A percentile compares a stretch with the other conserved stretches of the same genome.
Conservation (phyloP, 2,329 filamentous ascomycete genomes). For the Colletotrichum falcatum region DNA sequence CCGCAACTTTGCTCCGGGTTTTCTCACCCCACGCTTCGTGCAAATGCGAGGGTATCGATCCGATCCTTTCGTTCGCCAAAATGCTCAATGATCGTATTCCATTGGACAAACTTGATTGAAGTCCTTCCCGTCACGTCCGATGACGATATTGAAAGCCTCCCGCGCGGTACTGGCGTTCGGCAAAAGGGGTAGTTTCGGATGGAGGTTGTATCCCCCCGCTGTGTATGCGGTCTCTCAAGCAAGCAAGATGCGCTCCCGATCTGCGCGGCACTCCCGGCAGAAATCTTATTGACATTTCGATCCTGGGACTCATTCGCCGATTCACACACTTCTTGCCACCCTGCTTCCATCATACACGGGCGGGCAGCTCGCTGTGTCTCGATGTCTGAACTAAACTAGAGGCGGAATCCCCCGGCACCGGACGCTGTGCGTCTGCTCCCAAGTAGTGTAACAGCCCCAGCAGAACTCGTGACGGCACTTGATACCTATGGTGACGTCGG, state of each 20-base stretch:
- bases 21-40: neutral
- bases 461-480: conserved; percentile 52
- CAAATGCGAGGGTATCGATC: neutral
- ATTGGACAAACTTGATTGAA: too few relatives aligned
- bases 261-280: conserved; percentile 53
- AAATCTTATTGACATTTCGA: conserved; percentile 47
- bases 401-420: conserved; percentile 30
- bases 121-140: too few relatives aligned
- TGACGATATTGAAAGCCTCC: too few relatives aligned
- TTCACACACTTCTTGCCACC: conserved; percentile 6
- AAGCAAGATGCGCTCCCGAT: conserved; percentile 49
- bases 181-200: conserved; percentile 44
- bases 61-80: too few relatives aligned
- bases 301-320: conserved; percentile 42
- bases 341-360: too few relatives aligned
- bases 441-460: conserved; percentile 48
- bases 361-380: neutral
- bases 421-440: conserved; percentile 40
- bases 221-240: conserved; percentile 51
- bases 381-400: neutral
- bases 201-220: conserved; percentile 47
- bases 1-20: neutral
- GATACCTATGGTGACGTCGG: conserved; percentile 46
- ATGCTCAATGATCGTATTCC: too few relatives aligned
- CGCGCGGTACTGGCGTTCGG: neutral